Percentiles rank a stretch among this genome's conserved stretches.
phyloP scores from a whole-genome alignment of 306 rosid species.

The Astragalus glycyphyllos region DNA sequence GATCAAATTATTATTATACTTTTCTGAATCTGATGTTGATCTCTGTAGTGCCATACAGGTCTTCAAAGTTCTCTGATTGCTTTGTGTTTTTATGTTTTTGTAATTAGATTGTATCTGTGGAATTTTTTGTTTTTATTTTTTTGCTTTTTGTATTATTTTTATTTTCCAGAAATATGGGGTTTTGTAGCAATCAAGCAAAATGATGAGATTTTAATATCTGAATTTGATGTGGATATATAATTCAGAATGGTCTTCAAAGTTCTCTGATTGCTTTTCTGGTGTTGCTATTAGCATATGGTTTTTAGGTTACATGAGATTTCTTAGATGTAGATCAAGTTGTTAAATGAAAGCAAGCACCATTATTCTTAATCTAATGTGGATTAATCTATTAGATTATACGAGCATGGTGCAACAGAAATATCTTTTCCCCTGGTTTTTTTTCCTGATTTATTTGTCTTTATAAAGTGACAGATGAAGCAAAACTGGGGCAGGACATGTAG shows the following conservation, averaged over 20 bases:
- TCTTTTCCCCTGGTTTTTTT: slow-evolving; percentile 1
- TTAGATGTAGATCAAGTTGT: background rate
- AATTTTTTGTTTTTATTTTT: too few species aligned
- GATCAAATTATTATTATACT: slow-evolving; percentile 41
- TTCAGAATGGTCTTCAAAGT: slow-evolving; percentile 51
- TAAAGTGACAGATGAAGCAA: slow-evolving; percentile 41
- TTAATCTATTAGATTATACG: slow-evolving; percentile 49
- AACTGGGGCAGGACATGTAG: slow-evolving; percentile 37
- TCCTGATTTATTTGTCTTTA: slow-evolving; percentile 36
- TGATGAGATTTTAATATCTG: slow-evolving; percentile 48
- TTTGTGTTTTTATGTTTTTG: slow-evolving; percentile 14
- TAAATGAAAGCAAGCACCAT: slow-evolving; percentile 34
- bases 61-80: slow-evolving; percentile 70
- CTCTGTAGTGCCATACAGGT: slow-evolving; percentile 10
- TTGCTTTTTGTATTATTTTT: too few species aligned
- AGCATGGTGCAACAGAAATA: slow-evolving; percentile 53
- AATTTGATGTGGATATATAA: slow-evolving; percentile 39
- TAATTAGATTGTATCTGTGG: background rate
- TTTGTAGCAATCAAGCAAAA: slow-evolving; percentile 42
- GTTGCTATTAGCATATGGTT: background rate
- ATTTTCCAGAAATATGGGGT: too few species aligned
- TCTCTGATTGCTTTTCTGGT: slow-evolving; percentile 50
- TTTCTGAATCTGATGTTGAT: slow-evolving; percentile 51
- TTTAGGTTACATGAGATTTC: background rate
- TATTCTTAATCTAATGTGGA: slow-evolving; percentile 48